phyloP scores from a whole-genome alignment of 352 stramenopile genomes.

The Globisporangium middletonii region DNA sequence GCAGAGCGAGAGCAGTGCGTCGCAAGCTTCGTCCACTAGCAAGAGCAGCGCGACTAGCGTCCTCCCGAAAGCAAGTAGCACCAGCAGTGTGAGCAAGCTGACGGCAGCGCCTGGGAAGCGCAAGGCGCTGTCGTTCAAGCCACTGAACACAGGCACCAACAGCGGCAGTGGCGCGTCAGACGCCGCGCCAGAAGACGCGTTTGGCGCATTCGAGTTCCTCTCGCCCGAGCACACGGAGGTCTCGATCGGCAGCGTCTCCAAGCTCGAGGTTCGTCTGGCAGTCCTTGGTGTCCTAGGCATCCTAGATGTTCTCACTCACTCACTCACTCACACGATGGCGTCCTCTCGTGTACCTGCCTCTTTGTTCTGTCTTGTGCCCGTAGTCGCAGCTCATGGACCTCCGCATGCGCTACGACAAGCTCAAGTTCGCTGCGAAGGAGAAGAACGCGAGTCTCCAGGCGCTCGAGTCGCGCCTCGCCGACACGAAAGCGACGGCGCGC shows the following conservation, averaged over 20 bases:
- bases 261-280: slow-evolving; percentile 35
- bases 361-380: background rate
- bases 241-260: slow-evolving; percentile 44
- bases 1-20: background rate
- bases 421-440: slow-evolving; percentile 61
- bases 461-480: slow-evolving; percentile 58
- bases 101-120: slow-evolving; percentile 8
- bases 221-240: slow-evolving; percentile 45
- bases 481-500: slow-evolving; percentile 36
- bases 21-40: background rate
- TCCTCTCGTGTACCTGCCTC: no score
- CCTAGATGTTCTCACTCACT: background rate
- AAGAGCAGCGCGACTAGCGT: background rate
- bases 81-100: slow-evolving; percentile 3
- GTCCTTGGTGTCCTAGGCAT: background rate
- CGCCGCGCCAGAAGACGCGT: slow-evolving; percentile 26
- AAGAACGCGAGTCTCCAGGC: slow-evolving; percentile 33
- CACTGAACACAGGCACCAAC: slow-evolving; percentile 8
- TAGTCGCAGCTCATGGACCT: slow-evolving; percentile 59
- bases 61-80: slow-evolving; percentile 1
- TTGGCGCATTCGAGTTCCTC: slow-evolving; percentile 61
- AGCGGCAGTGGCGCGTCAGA: slow-evolving; percentile 6
- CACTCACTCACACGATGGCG: background rate
- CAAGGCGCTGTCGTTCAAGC: slow-evolving; percentile 6
- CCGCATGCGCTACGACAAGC: slow-evolving; percentile 67